Conservation (phyloP, 1,284 basidiomycete species). For the Marasmius tenuissimus region DNA sequence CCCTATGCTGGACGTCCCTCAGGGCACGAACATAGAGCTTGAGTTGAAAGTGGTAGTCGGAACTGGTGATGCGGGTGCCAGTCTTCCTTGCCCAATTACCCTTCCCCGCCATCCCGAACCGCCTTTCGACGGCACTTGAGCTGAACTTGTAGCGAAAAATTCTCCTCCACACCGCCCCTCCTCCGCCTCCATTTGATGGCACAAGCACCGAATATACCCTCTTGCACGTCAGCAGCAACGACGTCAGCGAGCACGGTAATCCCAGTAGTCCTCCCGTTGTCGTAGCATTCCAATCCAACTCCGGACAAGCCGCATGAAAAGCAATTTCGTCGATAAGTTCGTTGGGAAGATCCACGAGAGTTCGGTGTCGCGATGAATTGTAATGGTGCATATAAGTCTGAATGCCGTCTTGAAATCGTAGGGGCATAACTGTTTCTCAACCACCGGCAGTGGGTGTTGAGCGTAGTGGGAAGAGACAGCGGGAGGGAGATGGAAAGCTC, state of each 20-base stretch:
- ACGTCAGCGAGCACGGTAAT: conserved; percentile 41
- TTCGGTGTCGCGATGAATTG: no score
- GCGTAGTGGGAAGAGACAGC: no score
- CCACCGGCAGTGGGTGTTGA: no score
- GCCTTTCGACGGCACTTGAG: conserved; percentile 45
- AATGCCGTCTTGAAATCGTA: no score
- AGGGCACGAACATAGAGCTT: conserved; percentile 41
- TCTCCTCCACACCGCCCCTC: conserved; percentile 48
- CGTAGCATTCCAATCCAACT: no score
- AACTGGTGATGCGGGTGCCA: background rate
- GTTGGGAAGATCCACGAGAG: conserved; percentile 39
- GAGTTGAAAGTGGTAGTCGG: conserved; percentile 48
- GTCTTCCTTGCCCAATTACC: background rate
- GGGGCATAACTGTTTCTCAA: no score
- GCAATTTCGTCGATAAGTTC: conserved; percentile 63
- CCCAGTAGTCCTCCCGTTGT: conserved; percentile 31
- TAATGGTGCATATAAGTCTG: no score
- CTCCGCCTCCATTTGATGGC: conserved; percentile 6
- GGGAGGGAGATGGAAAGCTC: no score
- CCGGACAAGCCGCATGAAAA: conserved; percentile 38
- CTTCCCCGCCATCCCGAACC: conserved; percentile 43
- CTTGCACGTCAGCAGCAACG: conserved; percentile 51
- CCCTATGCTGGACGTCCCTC: conserved; percentile 9
- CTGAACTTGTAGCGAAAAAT: conserved; percentile 70
- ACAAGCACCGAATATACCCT: conserved; percentile 42